Percentiles rank a stretch among this genome's conserved stretches.
Conservation (phyloP, 176 grass and related monocot genomes). For the Tillandsia fasciculata region DNA sequence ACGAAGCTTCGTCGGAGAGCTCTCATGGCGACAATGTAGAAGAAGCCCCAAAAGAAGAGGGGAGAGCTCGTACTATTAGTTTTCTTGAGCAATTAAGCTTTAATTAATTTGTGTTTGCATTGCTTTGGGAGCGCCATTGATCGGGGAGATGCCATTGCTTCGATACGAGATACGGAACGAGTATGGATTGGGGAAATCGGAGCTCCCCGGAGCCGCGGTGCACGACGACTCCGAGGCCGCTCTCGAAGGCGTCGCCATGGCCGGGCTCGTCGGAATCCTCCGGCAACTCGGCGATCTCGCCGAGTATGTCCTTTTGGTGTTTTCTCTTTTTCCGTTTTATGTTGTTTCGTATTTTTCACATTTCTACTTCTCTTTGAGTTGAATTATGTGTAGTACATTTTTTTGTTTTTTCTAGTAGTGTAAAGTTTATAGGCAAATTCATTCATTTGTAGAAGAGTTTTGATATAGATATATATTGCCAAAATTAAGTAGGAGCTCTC, state of each 20-base stretch:
- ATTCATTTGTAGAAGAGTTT: no score
- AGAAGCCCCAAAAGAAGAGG: conserved; percentile 12
- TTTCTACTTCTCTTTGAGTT: background rate
- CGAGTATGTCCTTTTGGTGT: conserved; percentile 32
- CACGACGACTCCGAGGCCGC: conserved; percentile 64
- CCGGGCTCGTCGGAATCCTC: conserved; percentile 77
- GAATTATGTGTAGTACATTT: background rate
- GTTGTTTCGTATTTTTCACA: background rate
- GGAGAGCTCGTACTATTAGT: background rate
- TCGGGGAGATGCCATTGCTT: conserved; percentile 43
- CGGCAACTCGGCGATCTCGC: conserved; percentile 88
- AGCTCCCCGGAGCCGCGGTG: conserved; percentile 44
- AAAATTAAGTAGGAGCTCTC: no score
- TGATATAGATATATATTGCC: no score
- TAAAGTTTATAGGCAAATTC: background rate
- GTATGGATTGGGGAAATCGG: conserved; percentile 54
- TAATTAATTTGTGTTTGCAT: no score
- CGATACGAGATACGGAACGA: conserved; percentile 63
- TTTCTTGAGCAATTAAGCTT: no score
- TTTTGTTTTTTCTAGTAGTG: background rate
- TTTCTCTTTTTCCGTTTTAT: background rate
- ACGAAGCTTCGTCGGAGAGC: background rate
- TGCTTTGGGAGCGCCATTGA: background rate
- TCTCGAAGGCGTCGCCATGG: conserved; percentile 80
- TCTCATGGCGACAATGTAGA: conserved; percentile 19